phyloP scores from a whole-genome alignment of 768 basidiomycete genomes.

The Pulveroboletus sp. region DNA sequence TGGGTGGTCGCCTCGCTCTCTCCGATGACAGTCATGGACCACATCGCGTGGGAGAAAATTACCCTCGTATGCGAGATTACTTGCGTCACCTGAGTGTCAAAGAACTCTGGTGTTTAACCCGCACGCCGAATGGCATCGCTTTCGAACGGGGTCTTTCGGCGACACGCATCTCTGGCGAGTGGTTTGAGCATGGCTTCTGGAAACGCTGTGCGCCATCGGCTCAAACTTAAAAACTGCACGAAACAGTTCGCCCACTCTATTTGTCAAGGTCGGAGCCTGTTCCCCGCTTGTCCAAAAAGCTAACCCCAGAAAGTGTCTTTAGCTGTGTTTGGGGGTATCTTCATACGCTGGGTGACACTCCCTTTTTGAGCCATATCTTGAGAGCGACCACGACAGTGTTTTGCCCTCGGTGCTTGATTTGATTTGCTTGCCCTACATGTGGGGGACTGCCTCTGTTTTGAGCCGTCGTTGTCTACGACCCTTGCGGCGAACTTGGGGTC shows the following conservation, averaged over 20 bases:
- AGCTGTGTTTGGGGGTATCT: conserved; percentile 18
- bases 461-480: not conserved
- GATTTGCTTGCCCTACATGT: not conserved
- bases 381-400: not conserved
- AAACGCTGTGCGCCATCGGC: conserved; percentile 13
- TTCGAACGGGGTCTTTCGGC: conserved; percentile 35
- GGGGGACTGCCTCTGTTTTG: conserved; percentile 5
- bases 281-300: conserved; percentile 11
- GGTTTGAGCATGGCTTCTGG: conserved; percentile 65
- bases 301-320: conserved; percentile 9
- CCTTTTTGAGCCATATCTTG: conserved; percentile 4
- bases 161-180: conserved; percentile 44
- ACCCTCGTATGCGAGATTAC: conserved; percentile 61
- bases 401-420: conserved; percentile 3
- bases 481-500: conserved; percentile 7
- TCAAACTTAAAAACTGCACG: conserved; percentile 13
- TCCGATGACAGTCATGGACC: conserved; percentile 98
- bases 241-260: conserved; percentile 2
- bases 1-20: conserved; percentile 72
- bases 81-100: conserved; percentile 52
- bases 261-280: conserved; percentile 20
- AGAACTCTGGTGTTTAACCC: conserved; percentile 59
- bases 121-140: conserved; percentile 29
- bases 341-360: conserved; percentile 8
- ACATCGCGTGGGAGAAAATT: conserved; percentile 83